Conservation (phyloP, 2,329 filamentous ascomycete species). For the Aspergillus pseudoviridinutans region DNA sequence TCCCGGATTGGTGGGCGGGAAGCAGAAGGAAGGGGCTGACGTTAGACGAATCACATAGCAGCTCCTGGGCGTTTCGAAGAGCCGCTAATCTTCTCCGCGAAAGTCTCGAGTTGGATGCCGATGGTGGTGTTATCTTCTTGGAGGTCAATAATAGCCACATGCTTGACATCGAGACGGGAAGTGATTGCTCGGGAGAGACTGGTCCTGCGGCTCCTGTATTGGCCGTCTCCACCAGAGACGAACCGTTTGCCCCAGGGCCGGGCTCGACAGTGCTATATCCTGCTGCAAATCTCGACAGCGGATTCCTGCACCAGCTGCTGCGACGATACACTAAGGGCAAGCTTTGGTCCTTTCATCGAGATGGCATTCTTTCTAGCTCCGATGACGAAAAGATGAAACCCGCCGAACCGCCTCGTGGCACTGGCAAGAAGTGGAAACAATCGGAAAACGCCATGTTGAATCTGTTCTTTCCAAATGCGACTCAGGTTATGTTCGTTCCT, state of each 20-base stretch:
- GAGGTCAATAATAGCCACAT: slow-evolving; percentile 27
- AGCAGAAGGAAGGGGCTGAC: slow-evolving; percentile 23
- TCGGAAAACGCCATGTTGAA: slow-evolving; percentile 39
- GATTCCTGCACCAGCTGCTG: slow-evolving; percentile 34
- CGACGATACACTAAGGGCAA: slow-evolving; percentile 47
- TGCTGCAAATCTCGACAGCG: slow-evolving; percentile 29
- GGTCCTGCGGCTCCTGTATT: slow-evolving; percentile 29
- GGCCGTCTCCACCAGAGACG: slow-evolving; percentile 34
- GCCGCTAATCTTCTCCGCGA: slow-evolving; percentile 48
- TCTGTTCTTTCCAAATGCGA: slow-evolving; percentile 45
- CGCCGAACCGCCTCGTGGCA: slow-evolving; percentile 17
- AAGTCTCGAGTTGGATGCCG: slow-evolving; percentile 42
- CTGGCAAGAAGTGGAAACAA: slow-evolving; percentile 27
- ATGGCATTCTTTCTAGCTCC: slow-evolving; percentile 41
- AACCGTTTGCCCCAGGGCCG: slow-evolving; percentile 31
- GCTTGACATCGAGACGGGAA: slow-evolving; percentile 25
- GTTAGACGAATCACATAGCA: slow-evolving; percentile 33
- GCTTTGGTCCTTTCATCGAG: slow-evolving; percentile 46
- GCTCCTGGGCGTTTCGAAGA: slow-evolving; percentile 43
- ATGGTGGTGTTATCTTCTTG: slow-evolving; percentile 45
- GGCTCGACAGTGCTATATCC: slow-evolving; percentile 24
- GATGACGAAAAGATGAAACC: slow-evolving; percentile 32
- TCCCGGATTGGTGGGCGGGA: slow-evolving; percentile 31
- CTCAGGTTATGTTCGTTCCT: slow-evolving; percentile 49
- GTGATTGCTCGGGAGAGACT: slow-evolving; percentile 26